These are phyloP conservation scores for Eucalyptus camaldulensis DNA, from an alignment of 345 rosid genomes.

Conservation along the genomic window DNA sequence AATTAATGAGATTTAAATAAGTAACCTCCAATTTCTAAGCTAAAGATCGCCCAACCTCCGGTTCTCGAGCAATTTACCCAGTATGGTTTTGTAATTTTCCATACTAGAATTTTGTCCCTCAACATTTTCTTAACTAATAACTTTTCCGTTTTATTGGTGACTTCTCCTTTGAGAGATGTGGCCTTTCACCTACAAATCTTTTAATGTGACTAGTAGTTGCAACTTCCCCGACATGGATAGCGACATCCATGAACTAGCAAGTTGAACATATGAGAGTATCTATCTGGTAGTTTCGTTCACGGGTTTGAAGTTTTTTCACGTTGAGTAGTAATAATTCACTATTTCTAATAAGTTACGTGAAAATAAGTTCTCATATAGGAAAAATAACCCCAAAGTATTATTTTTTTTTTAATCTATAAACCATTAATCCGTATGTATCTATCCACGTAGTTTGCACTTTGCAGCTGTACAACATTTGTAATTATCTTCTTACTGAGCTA, in stretches of 20 bases:
- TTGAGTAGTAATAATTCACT: neutral
- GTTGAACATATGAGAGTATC: neutral
- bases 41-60: neutral
- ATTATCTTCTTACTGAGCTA: neutral
- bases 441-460: neutral
- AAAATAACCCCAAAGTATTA: neutral
- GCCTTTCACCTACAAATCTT: neutral
- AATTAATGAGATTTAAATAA: no score
- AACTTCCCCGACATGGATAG: neutral
- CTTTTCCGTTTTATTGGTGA: neutral
- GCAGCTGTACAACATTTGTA: neutral
- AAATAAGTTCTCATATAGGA: neutral
- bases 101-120: neutral
- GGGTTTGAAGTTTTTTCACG: neutral
- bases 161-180: neutral
- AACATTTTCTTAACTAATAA: neutral
- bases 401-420: no score
- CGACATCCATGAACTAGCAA: neutral
- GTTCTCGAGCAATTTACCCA: neutral
- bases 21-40: neutral
- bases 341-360: neutral
- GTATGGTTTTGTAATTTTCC: neutral
- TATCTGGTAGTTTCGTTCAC: neutral
- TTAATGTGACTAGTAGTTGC: neutral
- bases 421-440: neutral